Evolutionary conservation across 2,329 filamentous ascomycete species (phyloP), one percentile per base, ranked within the genome.

Genomic region (Talaromyces albobiverticillius): DNA sequence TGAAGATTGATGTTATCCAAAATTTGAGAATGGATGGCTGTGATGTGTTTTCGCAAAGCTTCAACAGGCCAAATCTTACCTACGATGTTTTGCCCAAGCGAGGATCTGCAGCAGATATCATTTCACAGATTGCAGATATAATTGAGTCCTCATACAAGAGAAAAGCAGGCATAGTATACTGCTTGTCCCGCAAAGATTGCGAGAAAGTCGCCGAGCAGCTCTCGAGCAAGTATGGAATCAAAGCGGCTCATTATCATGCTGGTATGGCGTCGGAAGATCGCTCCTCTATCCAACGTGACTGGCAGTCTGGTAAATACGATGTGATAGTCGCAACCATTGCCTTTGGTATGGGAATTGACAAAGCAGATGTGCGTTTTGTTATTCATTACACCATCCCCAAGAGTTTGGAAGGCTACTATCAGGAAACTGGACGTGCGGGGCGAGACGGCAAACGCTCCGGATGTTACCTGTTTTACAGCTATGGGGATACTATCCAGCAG

Each of bases 261-360:
- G 83, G 80, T 4, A 84, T 99, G 73, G 75, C 83, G 2, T 68
- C 87, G 0, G 74, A 81, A 4, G 82, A 88, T 49, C 93, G 93
- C 67, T 78, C 80, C 1, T 69, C 79, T 6, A 82, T 94, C 4
- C 93, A 97, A 69, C 82, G 82, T 57, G 72, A 84, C 26, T 99
- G 94, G 94, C 94, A 99, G 69, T 76, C 74, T 41, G 90, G 91
- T 5, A 75, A 78, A 49, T 82, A 87, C 64, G 88, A 96, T 61
- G 89, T 99, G 31, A 95, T 99, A 41, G 94, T 99, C 47, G 95
- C 94, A 18, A 99, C 94, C 0, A 97, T 99, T 69, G 94, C 94
- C 22, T 99, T 99, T 67, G 94, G 94, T 6, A 99, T 99, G 94
- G 94, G 94, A n/a, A 99, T 99, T 60, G 94, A 99, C 76, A 99